Evolutionary conservation across 805 yeast genomes (phyloP), one percentile per base, ranked within the genome.

Genomic region (Wickerhamiella sergipiensis): DNA sequence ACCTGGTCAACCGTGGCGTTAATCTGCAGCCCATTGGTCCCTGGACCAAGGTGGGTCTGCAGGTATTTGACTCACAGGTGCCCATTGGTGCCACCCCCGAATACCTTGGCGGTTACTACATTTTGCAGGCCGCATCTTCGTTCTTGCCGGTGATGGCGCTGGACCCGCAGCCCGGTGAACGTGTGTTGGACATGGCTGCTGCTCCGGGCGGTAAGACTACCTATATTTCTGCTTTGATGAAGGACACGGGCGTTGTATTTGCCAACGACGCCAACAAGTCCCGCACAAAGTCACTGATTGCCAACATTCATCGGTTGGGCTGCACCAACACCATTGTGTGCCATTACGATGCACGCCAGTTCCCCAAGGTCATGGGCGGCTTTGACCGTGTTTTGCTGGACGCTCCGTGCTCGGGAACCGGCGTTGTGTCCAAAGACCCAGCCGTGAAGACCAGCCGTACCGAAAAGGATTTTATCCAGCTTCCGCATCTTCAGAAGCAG

Each of bases 61-160:
- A 92, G 69, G 82, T 92, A 49, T 92, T 90, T 66, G 99, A 92
- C 65, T 89, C 97, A 22, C 97, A 89, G 67, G 97, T 92, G n/a
- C 98, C 99, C 44, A 85, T 92, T 59, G 99, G 99, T 68, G 98
- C 99, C 45, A 92, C 99, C 8, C 98, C 99, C 44, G 99, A 92
- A 70, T 92, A 92, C 66, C 74, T 92, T 63, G 95, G 97, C 13
- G 99, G 99, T 63, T 95, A 92, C 64, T 92, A 92, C 70, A 92
- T 92, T 55, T 72, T 92, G 61, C 99, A 92, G 70, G 99, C 99
- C 43, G 99, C 99, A 21, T 89, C 97, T 6, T 89, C 97, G 9
- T 92, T 90, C 69, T 71, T 92, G 64, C 99, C 99, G 8, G 96
- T 89, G 19, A 86, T 92, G 90, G 99, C 99, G 0, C 72, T 92